Evolutionary conservation across 148 eudicot species (phyloP).

Genomic region (Vaccinium myrtillus): DNA sequence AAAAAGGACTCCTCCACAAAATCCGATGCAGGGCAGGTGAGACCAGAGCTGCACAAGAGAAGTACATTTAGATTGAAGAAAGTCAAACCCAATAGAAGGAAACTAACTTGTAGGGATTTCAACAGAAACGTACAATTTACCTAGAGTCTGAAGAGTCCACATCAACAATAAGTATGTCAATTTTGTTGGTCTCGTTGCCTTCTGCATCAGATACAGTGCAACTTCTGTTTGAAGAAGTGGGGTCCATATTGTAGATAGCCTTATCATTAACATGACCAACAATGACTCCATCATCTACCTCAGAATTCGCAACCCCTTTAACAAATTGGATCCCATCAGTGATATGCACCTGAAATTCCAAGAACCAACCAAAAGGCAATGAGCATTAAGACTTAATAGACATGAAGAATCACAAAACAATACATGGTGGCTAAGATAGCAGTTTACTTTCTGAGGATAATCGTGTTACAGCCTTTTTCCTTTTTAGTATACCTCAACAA

Average conservation of each 20-base stretch:
- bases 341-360: constrained; percentile 57
- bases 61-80: background rate
- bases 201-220: constrained; percentile 18
- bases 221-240: constrained; percentile 23
- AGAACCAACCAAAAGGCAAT: constrained; percentile 10
- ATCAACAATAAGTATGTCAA: constrained; percentile 73
- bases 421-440: background rate
- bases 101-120: background rate
- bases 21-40: constrained; percentile 86
- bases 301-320: constrained; percentile 32
- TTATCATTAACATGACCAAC: constrained; percentile 14
- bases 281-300: constrained; percentile 19
- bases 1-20: constrained; percentile 85
- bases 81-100: background rate
- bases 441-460: background rate
- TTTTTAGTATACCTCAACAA: background rate
- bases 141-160: constrained; percentile 93
- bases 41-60: constrained; percentile 67
- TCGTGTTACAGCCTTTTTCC: background rate
- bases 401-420: background rate
- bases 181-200: constrained; percentile 20
- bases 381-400: background rate
- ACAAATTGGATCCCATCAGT: constrained; percentile 86
- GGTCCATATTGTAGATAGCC: constrained; percentile 11
- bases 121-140: constrained; percentile 27